Conservation (phyloP, 768 basidiomycete genomes). For the Phylloporus scabripes region DNA sequence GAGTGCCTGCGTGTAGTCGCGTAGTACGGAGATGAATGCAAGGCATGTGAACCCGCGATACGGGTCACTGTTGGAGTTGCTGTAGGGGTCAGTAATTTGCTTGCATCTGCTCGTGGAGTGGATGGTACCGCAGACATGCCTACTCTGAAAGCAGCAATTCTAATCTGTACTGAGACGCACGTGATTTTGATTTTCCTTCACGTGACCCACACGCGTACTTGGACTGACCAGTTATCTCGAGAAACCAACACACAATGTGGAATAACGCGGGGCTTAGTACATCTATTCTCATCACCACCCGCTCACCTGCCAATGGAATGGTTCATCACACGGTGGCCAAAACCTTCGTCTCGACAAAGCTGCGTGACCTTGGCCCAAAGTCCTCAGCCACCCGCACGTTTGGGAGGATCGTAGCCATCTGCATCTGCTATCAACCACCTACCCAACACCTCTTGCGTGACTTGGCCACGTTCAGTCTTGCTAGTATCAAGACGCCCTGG, state of each 20-base stretch:
- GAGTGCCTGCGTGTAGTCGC: conserved; percentile 84
- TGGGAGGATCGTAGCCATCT: conserved; percentile 23
- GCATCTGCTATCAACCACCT: conserved; percentile 22
- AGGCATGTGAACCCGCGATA: conserved; percentile 39
- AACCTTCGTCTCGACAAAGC: conserved; percentile 22
- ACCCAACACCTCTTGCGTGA: conserved; percentile 16
- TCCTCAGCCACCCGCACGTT: conserved; percentile 18
- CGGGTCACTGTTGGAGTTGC: conserved; percentile 58
- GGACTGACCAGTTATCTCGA: too few relatives aligned
- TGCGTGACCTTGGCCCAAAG: conserved; percentile 24
- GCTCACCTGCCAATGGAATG: conserved; percentile 27
- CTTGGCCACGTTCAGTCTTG: conserved; percentile 22
- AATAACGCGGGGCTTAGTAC: conserved; percentile 26
- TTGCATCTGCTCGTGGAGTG: conserved; percentile 29
- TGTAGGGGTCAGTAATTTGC: conserved; percentile 19
- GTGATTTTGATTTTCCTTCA: conserved; percentile 12
- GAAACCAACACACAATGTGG: conserved; percentile 18
- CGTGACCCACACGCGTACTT: conserved; percentile 21
- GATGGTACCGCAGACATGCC: conserved; percentile 32
- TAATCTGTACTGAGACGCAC: neutral
- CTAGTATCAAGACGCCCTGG: conserved; percentile 16
- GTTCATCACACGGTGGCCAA: conserved; percentile 23
- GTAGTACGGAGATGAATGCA: conserved; percentile 79
- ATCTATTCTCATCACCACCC: conserved; percentile 19
- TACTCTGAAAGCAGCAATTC: neutral